Conservation (phyloP, 2,329 filamentous ascomycete species). For the Aureobasidium zeae region DNA sequence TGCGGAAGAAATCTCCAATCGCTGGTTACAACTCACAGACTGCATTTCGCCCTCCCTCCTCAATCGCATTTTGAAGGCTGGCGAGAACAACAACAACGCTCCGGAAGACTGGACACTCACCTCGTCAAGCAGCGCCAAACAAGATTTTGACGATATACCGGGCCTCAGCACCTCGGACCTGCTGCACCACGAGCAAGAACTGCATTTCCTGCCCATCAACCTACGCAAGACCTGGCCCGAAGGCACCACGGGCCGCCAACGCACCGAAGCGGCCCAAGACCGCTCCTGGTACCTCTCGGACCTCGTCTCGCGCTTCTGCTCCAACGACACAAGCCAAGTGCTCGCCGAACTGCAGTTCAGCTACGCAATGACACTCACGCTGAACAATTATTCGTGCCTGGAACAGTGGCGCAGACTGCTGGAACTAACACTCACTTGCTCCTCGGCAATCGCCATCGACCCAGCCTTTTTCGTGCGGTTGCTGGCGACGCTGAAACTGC, state of each 20-base stretch:
- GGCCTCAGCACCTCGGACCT: slow-evolving; percentile 36
- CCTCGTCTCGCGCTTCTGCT: slow-evolving; percentile 32
- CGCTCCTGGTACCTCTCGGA: slow-evolving; percentile 52
- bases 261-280: slow-evolving; percentile 54
- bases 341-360: slow-evolving; percentile 54
- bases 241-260: slow-evolving; percentile 51
- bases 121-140: slow-evolving; percentile 47
- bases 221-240: slow-evolving; percentile 54
- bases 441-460: slow-evolving; percentile 39
- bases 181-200: slow-evolving; percentile 35
- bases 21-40: slow-evolving; percentile 47
- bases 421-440: slow-evolving; percentile 48
- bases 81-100: too few species aligned
- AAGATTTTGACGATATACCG: slow-evolving; percentile 52
- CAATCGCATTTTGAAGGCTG: slow-evolving; percentile 40
- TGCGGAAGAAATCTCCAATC: slow-evolving; percentile 33
- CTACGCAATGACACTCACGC: slow-evolving; percentile 53
- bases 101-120: slow-evolving; percentile 48
- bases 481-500: slow-evolving; percentile 41
- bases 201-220: slow-evolving; percentile 50
- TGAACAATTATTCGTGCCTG: slow-evolving; percentile 57
- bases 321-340: slow-evolving; percentile 22
- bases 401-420: slow-evolving; percentile 57
- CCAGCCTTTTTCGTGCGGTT: slow-evolving; percentile 45
- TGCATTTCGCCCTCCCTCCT: slow-evolving; percentile 41